phyloP scores from a whole-genome alignment of 805 yeast genomes.

The Yarrowia sp. region DNA sequence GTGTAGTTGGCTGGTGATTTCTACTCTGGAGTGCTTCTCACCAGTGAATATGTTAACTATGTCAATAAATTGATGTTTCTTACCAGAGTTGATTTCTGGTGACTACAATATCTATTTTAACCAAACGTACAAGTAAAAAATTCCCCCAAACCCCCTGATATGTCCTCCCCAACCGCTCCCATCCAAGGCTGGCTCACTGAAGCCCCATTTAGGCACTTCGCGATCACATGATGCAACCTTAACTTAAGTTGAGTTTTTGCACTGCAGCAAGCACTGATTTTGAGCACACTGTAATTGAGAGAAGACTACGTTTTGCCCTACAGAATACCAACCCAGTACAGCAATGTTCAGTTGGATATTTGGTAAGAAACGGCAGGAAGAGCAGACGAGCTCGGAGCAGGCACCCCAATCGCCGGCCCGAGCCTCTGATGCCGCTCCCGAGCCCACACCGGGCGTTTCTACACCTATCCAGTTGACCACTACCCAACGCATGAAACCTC shows the following conservation, averaged over 20 bases:
- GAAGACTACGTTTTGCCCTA: background rate
- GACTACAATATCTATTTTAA: no score
- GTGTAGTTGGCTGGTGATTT: no score
- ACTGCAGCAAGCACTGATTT: constrained; percentile 21
- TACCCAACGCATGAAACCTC: background rate
- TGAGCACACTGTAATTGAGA: background rate
- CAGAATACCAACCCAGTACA: background rate
- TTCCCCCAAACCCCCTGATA: background rate
- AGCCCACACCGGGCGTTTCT: background rate
- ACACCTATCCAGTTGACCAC: background rate
- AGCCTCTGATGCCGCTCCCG: background rate
- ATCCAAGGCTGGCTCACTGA: background rate
- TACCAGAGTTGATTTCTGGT: no score
- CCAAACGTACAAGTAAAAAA: no score
- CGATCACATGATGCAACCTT: background rate
- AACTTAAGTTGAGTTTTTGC: background rate
- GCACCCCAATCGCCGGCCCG: background rate
- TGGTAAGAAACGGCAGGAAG: constrained; percentile 4
- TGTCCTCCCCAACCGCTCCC: background rate
- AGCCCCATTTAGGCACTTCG: background rate
- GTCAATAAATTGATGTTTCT: no score
- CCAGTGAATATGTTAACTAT: no score
- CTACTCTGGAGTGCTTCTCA: no score
- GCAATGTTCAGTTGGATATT: constrained; percentile 23
- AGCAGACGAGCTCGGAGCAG: background rate